phyloP scores from a whole-genome alignment of 1,284 basidiomycete species.

The Porogramme epimiltina region DNA sequence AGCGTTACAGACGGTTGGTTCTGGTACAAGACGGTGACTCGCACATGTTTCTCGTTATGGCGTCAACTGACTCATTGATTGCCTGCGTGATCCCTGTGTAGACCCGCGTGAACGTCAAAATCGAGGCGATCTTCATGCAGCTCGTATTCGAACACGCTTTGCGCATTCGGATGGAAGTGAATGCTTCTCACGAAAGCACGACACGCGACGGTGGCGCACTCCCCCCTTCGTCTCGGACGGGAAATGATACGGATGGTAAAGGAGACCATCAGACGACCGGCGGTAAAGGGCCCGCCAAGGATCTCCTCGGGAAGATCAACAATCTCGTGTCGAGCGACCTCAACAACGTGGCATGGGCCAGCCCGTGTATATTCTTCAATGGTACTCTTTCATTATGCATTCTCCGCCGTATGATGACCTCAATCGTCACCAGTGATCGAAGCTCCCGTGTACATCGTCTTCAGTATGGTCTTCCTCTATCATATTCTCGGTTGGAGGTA shows the following conservation, averaged over 20 bases:
- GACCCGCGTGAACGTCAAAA: conserved; percentile 41
- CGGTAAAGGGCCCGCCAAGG: conserved; percentile 32
- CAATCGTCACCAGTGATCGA: conserved; percentile 19
- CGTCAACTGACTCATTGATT: conserved; percentile 5
- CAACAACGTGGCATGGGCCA: conserved; percentile 30
- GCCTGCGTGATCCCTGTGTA: conserved; percentile 13
- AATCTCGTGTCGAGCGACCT: conserved; percentile 39
- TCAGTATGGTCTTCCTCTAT: conserved; percentile 46
- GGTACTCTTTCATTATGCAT: conserved; percentile 6
- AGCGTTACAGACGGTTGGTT: conserved; percentile 46
- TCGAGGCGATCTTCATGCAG: conserved; percentile 54
- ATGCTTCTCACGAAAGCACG: conserved; percentile 18
- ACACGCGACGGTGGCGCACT: no score
- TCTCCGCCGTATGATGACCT: no score
- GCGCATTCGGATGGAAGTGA: conserved; percentile 49
- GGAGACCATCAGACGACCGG: conserved; percentile 21
- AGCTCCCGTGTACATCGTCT: conserved; percentile 36
- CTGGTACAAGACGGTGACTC: conserved; percentile 22
- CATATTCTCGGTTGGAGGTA: conserved; percentile 46
- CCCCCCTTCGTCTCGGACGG: no score
- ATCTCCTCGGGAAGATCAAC: conserved; percentile 50
- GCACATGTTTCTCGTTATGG: conserved; percentile 3
- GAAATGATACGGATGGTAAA: no score
- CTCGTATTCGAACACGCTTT: conserved; percentile 60
- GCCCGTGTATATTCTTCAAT: conserved; percentile 32